Conservation (phyloP, 257 asterid genomes). For the Primulina tabacum region DNA sequence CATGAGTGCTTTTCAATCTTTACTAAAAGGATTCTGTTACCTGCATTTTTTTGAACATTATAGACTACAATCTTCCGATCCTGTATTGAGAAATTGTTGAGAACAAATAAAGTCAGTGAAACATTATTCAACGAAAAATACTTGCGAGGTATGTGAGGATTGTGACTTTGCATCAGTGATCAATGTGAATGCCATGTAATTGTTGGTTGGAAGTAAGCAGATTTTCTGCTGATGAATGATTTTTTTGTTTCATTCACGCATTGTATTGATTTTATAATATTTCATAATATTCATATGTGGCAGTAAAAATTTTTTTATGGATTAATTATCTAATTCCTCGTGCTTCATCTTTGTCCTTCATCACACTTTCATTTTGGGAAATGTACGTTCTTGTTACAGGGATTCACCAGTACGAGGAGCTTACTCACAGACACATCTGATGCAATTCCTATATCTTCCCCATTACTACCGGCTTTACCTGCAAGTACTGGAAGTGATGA, state of each 20-base stretch:
- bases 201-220: background rate
- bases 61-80: background rate
- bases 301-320: background rate
- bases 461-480: constrained; percentile 64
- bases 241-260: background rate
- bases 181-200: background rate
- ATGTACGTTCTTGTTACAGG: constrained; percentile 37
- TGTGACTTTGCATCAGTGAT: background rate
- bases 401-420: constrained; percentile 66
- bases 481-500: constrained; percentile 56
- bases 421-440: constrained; percentile 60
- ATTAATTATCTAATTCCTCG: background rate
- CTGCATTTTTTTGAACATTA: background rate
- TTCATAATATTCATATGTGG: background rate
- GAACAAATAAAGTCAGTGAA: background rate
- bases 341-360: constrained; percentile 3
- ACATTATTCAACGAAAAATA: background rate
- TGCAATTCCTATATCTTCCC: constrained; percentile 75
- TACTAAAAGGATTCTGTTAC: background rate
- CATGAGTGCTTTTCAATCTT: background rate
- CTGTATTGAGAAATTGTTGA: constrained; percentile 2
- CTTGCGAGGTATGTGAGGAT: background rate
- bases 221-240: background rate
- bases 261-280: background rate
- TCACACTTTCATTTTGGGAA: constrained; percentile 6